Percentiles rank a stretch among this genome's conserved stretches.
These are phyloP conservation scores for Mycena belliarum DNA, from an alignment of 768 basidiomycete species.

Conservation along the genomic window DNA sequence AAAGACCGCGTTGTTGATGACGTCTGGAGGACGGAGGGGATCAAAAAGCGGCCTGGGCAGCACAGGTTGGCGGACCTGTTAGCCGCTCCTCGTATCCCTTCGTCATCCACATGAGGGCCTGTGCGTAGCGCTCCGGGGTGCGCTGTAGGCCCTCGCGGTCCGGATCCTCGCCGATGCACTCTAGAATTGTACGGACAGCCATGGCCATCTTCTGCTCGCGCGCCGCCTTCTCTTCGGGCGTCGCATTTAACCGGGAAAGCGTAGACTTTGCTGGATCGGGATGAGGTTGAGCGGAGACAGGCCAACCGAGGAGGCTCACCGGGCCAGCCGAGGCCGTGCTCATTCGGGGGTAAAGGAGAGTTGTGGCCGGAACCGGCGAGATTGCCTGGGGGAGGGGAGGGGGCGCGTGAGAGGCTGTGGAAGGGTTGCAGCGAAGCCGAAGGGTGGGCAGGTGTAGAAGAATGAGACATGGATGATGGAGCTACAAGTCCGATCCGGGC, in stretches of 20 bases:
- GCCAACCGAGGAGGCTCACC: slow-evolving; percentile 49
- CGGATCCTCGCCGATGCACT: slow-evolving; percentile 98
- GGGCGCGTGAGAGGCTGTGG: slow-evolving; percentile 63
- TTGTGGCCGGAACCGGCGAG: slow-evolving; percentile 41
- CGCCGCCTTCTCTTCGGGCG: slow-evolving; percentile 66
- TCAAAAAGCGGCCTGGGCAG: slow-evolving; percentile 8
- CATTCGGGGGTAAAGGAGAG: slow-evolving; percentile 33
- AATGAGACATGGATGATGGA: background rate
- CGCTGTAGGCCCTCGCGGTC: slow-evolving; percentile 88
- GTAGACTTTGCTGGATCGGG: slow-evolving; percentile 80
- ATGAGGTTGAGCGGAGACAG: background rate
- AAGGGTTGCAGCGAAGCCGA: slow-evolving; percentile 37
- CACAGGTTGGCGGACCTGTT: slow-evolving; percentile 53
- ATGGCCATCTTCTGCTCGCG: slow-evolving; percentile 76
- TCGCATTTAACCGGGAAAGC: slow-evolving; percentile 78
- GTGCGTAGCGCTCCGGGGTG: slow-evolving; percentile 95
- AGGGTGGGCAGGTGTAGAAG: background rate
- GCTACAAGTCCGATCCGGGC: too few relatives aligned
- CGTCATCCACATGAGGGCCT: slow-evolving; percentile 99
- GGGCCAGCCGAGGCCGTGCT: slow-evolving; percentile 89
- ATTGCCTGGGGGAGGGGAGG: slow-evolving; percentile 46
- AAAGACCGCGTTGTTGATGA: slow-evolving; percentile 98
- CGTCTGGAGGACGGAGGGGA: slow-evolving; percentile 55
- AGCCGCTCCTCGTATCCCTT: slow-evolving; percentile 96
- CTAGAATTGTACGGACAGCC: slow-evolving; percentile 89